Evolutionary conservation across 2,329 filamentous ascomycete species (phyloP).

Genomic region (Gnomoniopsis smithogilvyi): DNA sequence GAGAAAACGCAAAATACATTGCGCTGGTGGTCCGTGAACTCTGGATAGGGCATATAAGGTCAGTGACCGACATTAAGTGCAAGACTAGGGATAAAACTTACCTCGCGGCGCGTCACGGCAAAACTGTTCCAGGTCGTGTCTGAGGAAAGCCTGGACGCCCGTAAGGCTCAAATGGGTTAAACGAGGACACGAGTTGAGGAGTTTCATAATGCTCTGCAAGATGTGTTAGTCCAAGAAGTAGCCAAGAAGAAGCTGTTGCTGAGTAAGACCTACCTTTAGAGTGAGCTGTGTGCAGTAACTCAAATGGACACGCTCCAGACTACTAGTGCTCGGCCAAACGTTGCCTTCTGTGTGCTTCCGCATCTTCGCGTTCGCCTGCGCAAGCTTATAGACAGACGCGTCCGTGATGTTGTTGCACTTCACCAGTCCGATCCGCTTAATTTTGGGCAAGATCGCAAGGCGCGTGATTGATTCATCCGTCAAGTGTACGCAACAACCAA

Average conservation of each 20-base stretch:
- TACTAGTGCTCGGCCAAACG: constrained; percentile 56
- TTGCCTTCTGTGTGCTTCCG: constrained; percentile 48
- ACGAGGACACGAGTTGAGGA: constrained; percentile 87
- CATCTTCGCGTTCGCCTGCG: constrained; percentile 61
- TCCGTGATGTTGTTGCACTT: constrained; percentile 93
- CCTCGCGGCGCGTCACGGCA: constrained; percentile 80
- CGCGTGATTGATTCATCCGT: constrained; percentile 85
- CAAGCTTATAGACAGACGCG: constrained; percentile 79
- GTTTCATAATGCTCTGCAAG: constrained; percentile 75
- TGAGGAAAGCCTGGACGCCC: constrained; percentile 85
- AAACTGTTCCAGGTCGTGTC: constrained; percentile 78
- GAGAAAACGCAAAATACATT: constrained; percentile 98
- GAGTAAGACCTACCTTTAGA: constrained; percentile 60
- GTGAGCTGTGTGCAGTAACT: constrained; percentile 91
- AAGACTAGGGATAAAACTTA: constrained; percentile 34
- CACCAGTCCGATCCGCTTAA: constrained; percentile 91
- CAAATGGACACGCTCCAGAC: constrained; percentile 88
- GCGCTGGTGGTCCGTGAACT: constrained; percentile 94
- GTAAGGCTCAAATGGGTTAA: constrained; percentile 94
- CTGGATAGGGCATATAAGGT: constrained; percentile 36
- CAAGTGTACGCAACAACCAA: constrained; percentile 88
- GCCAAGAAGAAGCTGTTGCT: not conserved
- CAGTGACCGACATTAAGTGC: not conserved
- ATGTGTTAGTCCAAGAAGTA: constrained; percentile 27
- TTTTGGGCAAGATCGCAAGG: constrained; percentile 82